These are phyloP conservation scores for Hypoxylon subgilvum DNA, from an alignment of 495 filamentous ascomycete species.

Conservation along the genomic window DNA sequence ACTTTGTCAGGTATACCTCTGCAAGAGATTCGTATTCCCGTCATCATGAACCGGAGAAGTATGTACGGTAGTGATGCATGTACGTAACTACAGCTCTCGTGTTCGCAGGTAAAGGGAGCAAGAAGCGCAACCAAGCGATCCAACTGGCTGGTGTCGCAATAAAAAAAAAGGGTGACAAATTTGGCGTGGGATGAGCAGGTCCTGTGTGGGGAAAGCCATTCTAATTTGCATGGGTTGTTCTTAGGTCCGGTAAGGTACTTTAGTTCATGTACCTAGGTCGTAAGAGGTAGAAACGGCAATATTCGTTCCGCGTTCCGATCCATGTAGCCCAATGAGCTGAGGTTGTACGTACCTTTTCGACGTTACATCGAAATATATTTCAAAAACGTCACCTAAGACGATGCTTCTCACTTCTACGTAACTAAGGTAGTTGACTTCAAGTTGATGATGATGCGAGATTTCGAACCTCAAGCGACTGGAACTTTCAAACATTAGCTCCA, in stretches of 20 bases:
- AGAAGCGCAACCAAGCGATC: conserved; percentile 12
- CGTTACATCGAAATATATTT: no score
- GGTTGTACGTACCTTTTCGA: conserved; percentile 1
- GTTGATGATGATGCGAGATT: no score
- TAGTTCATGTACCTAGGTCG: neutral
- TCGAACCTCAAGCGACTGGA: no score
- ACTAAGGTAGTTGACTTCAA: no score
- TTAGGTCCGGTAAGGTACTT: conserved; percentile 15
- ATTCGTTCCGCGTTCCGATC: conserved; percentile 20
- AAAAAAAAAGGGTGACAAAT: conserved; percentile 22
- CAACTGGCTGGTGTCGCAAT: conserved; percentile 29
- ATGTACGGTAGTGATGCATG: no score
- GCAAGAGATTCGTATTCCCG: conserved; percentile 23
- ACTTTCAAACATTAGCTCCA: no score
- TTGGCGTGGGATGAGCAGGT: conserved; percentile 32
- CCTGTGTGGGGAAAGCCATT: conserved; percentile 30
- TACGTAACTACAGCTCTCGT: conserved; percentile 25
- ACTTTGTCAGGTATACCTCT: conserved; percentile 1
- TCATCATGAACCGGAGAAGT: conserved; percentile 13
- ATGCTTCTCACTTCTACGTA: no score
- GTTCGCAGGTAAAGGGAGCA: conserved; percentile 16
- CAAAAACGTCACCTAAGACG: no score
- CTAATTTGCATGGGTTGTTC: conserved; percentile 13
- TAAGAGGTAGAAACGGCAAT: neutral
- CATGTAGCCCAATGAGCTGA: no score